Conservation (phyloP, 2,329 filamentous ascomycete genomes). For the Penicillium decumbens region DNA sequence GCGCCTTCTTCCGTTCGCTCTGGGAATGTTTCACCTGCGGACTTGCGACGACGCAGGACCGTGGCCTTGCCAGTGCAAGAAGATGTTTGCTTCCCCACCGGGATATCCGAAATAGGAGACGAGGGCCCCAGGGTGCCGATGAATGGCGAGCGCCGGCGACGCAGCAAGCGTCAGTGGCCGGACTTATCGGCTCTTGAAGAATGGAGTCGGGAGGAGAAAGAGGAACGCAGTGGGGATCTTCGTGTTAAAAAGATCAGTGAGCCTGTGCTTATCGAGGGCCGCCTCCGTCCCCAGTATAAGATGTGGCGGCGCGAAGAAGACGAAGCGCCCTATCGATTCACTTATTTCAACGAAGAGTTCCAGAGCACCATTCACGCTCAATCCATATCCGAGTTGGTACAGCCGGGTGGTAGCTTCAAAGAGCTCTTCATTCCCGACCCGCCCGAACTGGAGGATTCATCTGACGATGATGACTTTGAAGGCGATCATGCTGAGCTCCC, state of each 20-base stretch:
- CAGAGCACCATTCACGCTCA: constrained; percentile 94
- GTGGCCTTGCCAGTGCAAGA: constrained; percentile 65
- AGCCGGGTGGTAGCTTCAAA: constrained; percentile 75
- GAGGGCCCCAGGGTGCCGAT: constrained; percentile 55
- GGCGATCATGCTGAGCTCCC: constrained; percentile 26
- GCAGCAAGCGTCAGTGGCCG: constrained; percentile 74
- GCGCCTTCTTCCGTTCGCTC: constrained; percentile 40
- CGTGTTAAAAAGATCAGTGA: constrained; percentile 90
- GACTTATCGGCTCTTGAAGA: constrained; percentile 79
- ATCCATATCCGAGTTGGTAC: constrained; percentile 86
- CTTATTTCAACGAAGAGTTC: constrained; percentile 97
- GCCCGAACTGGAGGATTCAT: constrained; percentile 66
- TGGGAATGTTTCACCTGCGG: constrained; percentile 35
- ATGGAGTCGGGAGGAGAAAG: constrained; percentile 87
- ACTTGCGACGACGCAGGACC: constrained; percentile 51
- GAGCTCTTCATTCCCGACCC: constrained; percentile 91
- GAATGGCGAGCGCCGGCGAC: constrained; percentile 46
- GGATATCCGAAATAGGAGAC: constrained; percentile 78
- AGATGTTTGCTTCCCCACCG: constrained; percentile 88
- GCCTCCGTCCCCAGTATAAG: constrained; percentile 72
- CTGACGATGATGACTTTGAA: constrained; percentile 57
- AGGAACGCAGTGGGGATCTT: constrained; percentile 74
- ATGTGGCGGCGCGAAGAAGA: constrained; percentile 85
- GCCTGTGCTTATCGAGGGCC: constrained; percentile 84
- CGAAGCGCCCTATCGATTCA: constrained; percentile 89